Percentiles rank a stretch among this genome's conserved stretches.
Conservation (phyloP, 768 basidiomycete species). For the Russula sp. region DNA sequence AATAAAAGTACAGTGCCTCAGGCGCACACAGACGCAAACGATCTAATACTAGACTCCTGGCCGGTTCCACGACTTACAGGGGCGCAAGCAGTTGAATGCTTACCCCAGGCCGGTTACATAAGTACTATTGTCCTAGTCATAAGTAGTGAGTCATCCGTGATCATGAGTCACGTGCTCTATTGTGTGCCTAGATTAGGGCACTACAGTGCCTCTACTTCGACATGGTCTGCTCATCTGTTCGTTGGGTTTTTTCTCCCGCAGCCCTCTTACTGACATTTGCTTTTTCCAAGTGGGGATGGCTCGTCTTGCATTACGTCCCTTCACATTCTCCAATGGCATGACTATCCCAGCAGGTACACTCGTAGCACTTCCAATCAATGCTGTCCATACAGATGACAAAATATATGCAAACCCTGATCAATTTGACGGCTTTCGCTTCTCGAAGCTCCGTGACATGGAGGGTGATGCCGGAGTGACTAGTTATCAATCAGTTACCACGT, state of each 20-base stretch:
- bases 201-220: no score
- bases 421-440: constrained; percentile 39
- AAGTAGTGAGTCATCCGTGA: no score
- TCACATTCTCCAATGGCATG: constrained; percentile 31
- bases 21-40: no score
- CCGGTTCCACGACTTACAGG: no score
- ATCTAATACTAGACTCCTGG: no score
- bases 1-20: no score
- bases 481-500: constrained; percentile 26
- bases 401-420: constrained; percentile 36
- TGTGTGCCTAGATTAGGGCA: no score
- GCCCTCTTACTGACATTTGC: not conserved
- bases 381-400: constrained; percentile 35
- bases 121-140: no score
- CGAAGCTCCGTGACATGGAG: constrained; percentile 22
- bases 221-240: constrained; percentile 10
- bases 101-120: no score
- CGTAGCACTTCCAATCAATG: constrained; percentile 28
- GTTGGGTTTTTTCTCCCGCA: not conserved
- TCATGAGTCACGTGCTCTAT: no score
- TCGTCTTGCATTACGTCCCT: constrained; percentile 25
- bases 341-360: constrained; percentile 34
- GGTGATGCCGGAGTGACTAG: constrained; percentile 29
- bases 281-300: constrained; percentile 15
- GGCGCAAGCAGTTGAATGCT: no score